Evolutionary conservation across 805 yeast species (phyloP).

Genomic region (Wickerhamiella vanderwaltii): DNA sequence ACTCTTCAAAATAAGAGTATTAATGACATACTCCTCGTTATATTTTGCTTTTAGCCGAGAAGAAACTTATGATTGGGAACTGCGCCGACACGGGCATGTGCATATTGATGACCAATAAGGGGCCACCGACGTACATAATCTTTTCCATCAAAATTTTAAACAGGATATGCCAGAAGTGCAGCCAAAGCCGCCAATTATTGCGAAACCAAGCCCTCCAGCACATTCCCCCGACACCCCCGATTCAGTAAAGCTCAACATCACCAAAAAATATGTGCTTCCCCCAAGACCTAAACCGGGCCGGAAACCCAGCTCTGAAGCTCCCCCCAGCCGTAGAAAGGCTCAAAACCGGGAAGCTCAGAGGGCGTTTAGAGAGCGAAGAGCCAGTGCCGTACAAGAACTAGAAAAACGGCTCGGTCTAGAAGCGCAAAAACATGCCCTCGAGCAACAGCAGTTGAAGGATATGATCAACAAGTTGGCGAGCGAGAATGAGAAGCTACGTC

Average conservation of each 20-base stretch:
- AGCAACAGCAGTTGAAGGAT: constrained; percentile 67
- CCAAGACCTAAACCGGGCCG: constrained; percentile 61
- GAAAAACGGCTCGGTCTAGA: constrained; percentile 89
- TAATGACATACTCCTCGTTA: no score
- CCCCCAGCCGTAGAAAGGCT: constrained; percentile 41
- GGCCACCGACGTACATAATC: constrained; percentile 15
- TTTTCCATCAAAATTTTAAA: constrained; percentile 17
- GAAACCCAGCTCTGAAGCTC: constrained; percentile 60
- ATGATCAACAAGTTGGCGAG: constrained; percentile 54
- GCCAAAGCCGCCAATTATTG: constrained; percentile 7
- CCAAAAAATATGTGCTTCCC: constrained; percentile 74
- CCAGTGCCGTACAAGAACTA: constrained; percentile 36
- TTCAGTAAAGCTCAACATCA: constrained; percentile 33
- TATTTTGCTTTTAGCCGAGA: no score
- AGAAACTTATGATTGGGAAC: no score
- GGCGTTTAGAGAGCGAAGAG: constrained; percentile 70
- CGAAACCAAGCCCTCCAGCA: constrained; percentile 8
- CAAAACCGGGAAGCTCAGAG: constrained; percentile 81
- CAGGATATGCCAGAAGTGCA: constrained; percentile 5
- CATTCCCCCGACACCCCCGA: not conserved
- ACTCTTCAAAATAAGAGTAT: no score
- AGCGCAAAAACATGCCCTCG: constrained; percentile 60
- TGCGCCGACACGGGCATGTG: no score
- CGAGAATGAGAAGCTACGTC: constrained; percentile 37
- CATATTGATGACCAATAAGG: constrained; percentile 14